Conservation (phyloP, 2,329 filamentous ascomycete genomes). For the Aplosporella prunicola region DNA sequence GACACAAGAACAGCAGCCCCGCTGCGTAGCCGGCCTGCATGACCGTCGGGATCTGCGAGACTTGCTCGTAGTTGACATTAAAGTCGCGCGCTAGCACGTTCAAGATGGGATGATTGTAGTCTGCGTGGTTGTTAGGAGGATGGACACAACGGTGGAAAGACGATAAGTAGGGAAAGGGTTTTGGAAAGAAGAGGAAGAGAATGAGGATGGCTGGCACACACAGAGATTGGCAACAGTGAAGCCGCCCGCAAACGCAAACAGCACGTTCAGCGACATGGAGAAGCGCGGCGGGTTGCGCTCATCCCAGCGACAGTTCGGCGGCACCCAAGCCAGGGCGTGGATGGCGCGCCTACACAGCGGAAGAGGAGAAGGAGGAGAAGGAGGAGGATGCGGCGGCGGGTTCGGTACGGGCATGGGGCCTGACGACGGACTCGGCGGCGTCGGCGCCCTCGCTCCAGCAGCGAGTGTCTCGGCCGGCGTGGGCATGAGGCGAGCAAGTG, state of each 20-base stretch:
- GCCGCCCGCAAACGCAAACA: constrained; percentile 57
- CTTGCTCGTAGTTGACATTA: constrained; percentile 57
- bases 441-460: too few species aligned
- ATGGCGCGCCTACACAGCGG: too few species aligned
- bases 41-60: constrained; percentile 60
- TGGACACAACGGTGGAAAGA: too few species aligned
- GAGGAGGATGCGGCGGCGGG: too few species aligned
- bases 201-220: neutral
- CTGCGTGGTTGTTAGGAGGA: neutral
- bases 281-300: constrained; percentile 57
- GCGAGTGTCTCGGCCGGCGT: too few species aligned
- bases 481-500: too few species aligned
- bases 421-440: too few species aligned
- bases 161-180: too few species aligned
- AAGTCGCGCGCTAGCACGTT: constrained; percentile 67
- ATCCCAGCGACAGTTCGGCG: constrained; percentile 59
- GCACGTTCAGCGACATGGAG: constrained; percentile 56
- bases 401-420: too few species aligned
- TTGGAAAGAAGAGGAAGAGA: too few species aligned
- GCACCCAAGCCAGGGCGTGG: constrained; percentile 56
- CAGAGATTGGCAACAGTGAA: constrained; percentile 70
- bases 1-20: constrained; percentile 65
- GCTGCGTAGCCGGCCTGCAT: constrained; percentile 72
- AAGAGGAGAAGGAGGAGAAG: too few species aligned
- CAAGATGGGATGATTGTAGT: constrained; percentile 72